A percentile compares a stretch with the other conserved stretches of the same genome.
Evolutionary conservation across 331 rosid species (phyloP).

Genomic region (Cydonia oblonga): DNA sequence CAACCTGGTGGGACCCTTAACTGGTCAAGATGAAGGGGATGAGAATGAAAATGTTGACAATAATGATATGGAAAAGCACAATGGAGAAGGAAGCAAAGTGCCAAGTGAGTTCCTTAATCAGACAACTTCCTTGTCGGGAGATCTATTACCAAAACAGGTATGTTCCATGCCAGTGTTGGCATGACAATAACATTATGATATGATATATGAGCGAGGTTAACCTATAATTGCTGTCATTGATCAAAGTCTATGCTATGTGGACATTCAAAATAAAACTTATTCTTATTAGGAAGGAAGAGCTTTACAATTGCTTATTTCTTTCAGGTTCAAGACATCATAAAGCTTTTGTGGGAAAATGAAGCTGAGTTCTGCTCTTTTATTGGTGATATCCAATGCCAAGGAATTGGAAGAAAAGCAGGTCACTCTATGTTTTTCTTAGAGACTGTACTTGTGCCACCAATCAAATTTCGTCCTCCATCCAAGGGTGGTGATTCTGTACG

Average conservation of each 20-base stretch:
- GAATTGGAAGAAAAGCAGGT: conserved; percentile 52
- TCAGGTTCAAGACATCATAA: conserved; percentile 52
- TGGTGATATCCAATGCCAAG: conserved; percentile 63
- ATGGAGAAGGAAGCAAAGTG: conserved; percentile 8
- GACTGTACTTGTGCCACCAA: conserved; percentile 77
- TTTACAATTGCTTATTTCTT: conserved; percentile 1
- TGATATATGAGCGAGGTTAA: background rate
- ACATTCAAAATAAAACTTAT: background rate
- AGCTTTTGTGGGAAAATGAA: conserved; percentile 68
- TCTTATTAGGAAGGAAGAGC: background rate
- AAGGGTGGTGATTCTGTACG: conserved; percentile 74
- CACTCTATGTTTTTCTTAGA: conserved; percentile 76
- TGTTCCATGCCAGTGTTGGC: conserved; percentile 14
- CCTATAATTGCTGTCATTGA: background rate
- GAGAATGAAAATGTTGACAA: background rate
- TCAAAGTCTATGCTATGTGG: background rate
- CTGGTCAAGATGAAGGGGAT: conserved; percentile 12
- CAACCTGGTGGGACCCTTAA: conserved; percentile 12
- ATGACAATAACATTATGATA: background rate
- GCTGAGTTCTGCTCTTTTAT: conserved; percentile 44
- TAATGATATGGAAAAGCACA: conserved; percentile 14
- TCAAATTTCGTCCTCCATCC: conserved; percentile 90
- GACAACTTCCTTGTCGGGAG: conserved; percentile 29
- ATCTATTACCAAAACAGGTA: conserved; percentile 68
- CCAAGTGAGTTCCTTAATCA: conserved; percentile 23